Evolutionary conservation across 2,329 filamentous ascomycete genomes (phyloP).

Genomic region (Colletotrichum truncatum): DNA sequence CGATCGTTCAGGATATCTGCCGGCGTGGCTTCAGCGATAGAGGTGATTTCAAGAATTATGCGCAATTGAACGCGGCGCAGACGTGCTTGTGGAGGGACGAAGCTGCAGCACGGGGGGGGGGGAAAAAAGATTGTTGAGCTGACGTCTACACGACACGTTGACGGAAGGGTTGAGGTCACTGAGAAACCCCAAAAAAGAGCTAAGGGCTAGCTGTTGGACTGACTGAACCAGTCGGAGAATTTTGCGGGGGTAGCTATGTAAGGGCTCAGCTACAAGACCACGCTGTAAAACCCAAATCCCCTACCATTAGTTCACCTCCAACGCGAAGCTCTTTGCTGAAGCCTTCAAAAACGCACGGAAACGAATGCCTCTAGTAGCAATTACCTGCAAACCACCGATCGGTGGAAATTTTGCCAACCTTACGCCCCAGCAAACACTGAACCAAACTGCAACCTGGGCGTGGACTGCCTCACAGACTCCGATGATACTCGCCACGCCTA

Average conservation of each 20-base stretch:
- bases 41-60: neutral
- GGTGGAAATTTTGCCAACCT: too few species aligned
- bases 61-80: neutral
- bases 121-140: slow-evolving; percentile 20
- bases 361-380: too few species aligned
- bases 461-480: too few species aligned
- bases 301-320: too few species aligned
- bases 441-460: too few species aligned
- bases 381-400: too few species aligned
- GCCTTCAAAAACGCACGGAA: too few species aligned
- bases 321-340: too few species aligned
- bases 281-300: neutral
- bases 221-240: slow-evolving; percentile 25
- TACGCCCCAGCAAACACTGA: too few species aligned
- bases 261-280: neutral
- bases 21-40: neutral
- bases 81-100: neutral
- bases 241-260: slow-evolving; percentile 12
- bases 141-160: slow-evolving; percentile 25
- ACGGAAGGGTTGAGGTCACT: slow-evolving; percentile 31
- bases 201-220: neutral
- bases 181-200: slow-evolving; percentile 24
- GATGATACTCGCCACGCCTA: too few species aligned
- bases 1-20: neutral
- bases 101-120: neutral